Evolutionary conservation across 2,329 filamentous ascomycete species (phyloP).

Genomic region (Karstenula rhodostoma): DNA sequence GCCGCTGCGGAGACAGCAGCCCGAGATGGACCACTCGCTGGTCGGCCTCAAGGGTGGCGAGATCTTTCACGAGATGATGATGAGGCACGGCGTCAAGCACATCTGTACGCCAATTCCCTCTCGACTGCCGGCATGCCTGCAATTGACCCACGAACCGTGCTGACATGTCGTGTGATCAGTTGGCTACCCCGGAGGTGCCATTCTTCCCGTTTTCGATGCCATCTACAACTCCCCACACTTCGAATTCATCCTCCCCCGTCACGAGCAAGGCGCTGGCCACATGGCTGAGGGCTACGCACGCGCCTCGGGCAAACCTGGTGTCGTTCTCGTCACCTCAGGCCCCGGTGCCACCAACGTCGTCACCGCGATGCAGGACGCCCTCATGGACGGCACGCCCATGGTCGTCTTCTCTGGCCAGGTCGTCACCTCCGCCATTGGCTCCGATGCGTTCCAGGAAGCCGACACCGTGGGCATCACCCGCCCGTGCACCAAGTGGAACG

Average conservation of each 20-base stretch:
- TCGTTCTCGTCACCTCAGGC: constrained; percentile 95
- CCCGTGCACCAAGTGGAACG: constrained; percentile 98
- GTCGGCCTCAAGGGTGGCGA: constrained; percentile 95
- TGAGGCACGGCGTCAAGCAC: constrained; percentile 89
- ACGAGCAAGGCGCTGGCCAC: constrained; percentile 97
- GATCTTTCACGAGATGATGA: constrained; percentile 99
- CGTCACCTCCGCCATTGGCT: constrained; percentile 86
- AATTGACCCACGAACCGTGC: constrained; percentile 11
- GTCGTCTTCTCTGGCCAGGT: constrained; percentile 97
- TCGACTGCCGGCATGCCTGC: background rate
- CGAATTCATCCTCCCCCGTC: constrained; percentile 91
- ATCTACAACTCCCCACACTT: constrained; percentile 99
- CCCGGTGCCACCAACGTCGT: constrained; percentile 96
- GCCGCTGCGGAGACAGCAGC: constrained; percentile 55
- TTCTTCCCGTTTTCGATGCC: constrained; percentile 96
- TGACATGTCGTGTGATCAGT: constrained; percentile 47
- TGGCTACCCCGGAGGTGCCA: constrained; percentile 89
- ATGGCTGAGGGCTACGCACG: constrained; percentile 98
- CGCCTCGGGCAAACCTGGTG: constrained; percentile 90
- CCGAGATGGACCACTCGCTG: constrained; percentile 69
- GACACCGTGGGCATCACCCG: constrained; percentile 93
- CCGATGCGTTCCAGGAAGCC: constrained; percentile 96
- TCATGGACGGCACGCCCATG: constrained; percentile 94
- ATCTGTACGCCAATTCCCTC: constrained; percentile 72
- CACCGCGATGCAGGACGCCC: constrained; percentile 94